Evolutionary conservation across 2,329 filamentous ascomycete species (phyloP), one percentile per base, ranked within the genome.

Genomic region (Cercospora nicotianae): DNA sequence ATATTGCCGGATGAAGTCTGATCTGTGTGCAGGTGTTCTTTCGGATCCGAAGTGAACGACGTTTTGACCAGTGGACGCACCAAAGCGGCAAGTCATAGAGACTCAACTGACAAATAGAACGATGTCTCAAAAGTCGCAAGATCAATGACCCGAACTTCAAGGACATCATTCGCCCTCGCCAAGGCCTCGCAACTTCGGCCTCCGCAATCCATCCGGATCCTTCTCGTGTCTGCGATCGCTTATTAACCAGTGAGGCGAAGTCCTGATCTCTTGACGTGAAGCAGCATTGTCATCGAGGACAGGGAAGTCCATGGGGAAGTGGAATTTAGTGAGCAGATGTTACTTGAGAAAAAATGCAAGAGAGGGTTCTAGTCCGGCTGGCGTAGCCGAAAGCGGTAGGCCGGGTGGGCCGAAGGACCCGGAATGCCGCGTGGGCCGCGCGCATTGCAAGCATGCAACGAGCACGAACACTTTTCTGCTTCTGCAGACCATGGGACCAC

Each of bases 271-370:
- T 18, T 55, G 28, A 55, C 28, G 48, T 48, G 48, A 63, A 63
- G 42, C 42, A 55, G 31, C 42, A 55, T 33, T 36, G 30, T 63
- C 28, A 55, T 55, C 16, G 31, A 7, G 42, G 28, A 51, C 45
- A 63, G 48, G 61, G 45, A 55, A 63, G 45, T 33, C 30, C 48
- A 63, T 55, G 61, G 61, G 61, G 45, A 31, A 55, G 39, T 20
- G 42, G 36, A 26, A 20, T 53, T 8, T 6, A 23, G 48, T 20
- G 48, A 48, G 48, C 48, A 55, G 48, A 53, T 23, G 48, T 63
- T 63, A 63, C 60, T 53, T 63, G 60, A 63, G 45, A 55, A 51
- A 55, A 63, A 53, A 55, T 55, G 60, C 60, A 63, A 36, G n/a
- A 55, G 45, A 26, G 28, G 45, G 23, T 53, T 63, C 61, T 63